Conservation (phyloP, 495 filamentous ascomycete genomes). For the Lasiosphaeriaceae sp. region DNA sequence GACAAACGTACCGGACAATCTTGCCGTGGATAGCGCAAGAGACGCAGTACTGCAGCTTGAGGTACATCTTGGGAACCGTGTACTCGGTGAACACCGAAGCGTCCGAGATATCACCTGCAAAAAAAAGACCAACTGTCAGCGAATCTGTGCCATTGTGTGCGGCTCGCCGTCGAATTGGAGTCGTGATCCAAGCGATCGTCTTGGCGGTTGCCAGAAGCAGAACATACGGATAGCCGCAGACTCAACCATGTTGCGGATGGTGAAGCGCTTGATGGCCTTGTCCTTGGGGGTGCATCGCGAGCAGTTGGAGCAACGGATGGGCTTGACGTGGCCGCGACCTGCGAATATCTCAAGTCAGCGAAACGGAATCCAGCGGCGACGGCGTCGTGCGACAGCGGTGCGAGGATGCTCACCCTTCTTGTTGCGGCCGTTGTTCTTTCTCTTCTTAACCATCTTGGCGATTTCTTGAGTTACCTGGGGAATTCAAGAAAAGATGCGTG, state of each 20-base stretch:
- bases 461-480: constrained; percentile 44
- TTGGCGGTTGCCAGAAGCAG: not conserved
- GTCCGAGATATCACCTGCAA: constrained; percentile 97
- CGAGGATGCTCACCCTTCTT: constrained; percentile 69
- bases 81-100: constrained; percentile 99
- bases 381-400: not conserved
- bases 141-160: not conserved
- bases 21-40: constrained; percentile 99
- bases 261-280: constrained; percentile 99
- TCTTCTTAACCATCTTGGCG: constrained; percentile 99
- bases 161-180: not conserved
- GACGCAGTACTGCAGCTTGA: constrained; percentile 98
- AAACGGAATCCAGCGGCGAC: not conserved
- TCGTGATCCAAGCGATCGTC: too few relatives aligned
- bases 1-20: constrained; percentile 92
- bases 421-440: constrained; percentile 98
- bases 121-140: constrained; percentile 10
- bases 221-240: constrained; percentile 97
- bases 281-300: constrained; percentile 99
- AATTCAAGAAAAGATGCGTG: constrained; percentile 29
- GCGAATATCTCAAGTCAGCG: constrained; percentile 14
- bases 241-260: constrained; percentile 99
- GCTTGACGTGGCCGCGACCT: constrained; percentile 94
- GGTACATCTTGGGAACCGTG: constrained; percentile 99
- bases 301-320: constrained; percentile 99